Base-by-base conservation (phyloP, 108 stramenopile species). In the Cylindrotheca closterium region DNA sequence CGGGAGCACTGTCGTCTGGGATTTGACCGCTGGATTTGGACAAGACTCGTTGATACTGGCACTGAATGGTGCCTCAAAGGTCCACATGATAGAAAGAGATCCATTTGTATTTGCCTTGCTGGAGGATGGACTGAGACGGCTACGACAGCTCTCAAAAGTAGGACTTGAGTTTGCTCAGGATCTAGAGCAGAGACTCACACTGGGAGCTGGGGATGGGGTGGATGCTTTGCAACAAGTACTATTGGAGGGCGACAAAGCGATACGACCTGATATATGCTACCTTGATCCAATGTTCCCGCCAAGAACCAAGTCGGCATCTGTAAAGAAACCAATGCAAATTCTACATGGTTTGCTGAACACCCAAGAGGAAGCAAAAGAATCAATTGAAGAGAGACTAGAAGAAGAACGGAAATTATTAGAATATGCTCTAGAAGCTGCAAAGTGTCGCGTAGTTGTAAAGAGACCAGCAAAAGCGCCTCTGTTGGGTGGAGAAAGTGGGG, bases 221-320 rank as follows among this genome's bases (percentile, higher is more conserved):
- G 60, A 79, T 15, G 57, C 84, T 8, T 45, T 82, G 28, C 37
- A 15, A 42, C 15, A 7, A 7, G 15, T 10, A 42, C 7, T 42
- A 42, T 15, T 42, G 15, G 15, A 15, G 15, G 37, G 37, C 15
- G 27, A 45, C 3, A 19, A 49, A 19, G n/a, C 42, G 3, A n/a
- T 50, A 19, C 45, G 58, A n/a, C 55, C 54, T 23, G 75, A 68
- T 29, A 67, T 94, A 24, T 73, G 82, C 57, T 94, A 94, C 60
- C 61, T 94, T 21, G 93, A 94, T 68, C 93, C 89, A 15, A 94
- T 94, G 93, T 94, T 94, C 62, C 93, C 93, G 8, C 80, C 87
- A 1, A 64, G 89, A 22, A 85, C 67, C 28, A 94, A 91, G 58
- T 51, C 74, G 25, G 76, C 86, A 7, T 75, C 79, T 21, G 93